Evolutionary conservation across 2,329 filamentous ascomycete species (phyloP).

Genomic region (Pestalotiopsis fici): DNA sequence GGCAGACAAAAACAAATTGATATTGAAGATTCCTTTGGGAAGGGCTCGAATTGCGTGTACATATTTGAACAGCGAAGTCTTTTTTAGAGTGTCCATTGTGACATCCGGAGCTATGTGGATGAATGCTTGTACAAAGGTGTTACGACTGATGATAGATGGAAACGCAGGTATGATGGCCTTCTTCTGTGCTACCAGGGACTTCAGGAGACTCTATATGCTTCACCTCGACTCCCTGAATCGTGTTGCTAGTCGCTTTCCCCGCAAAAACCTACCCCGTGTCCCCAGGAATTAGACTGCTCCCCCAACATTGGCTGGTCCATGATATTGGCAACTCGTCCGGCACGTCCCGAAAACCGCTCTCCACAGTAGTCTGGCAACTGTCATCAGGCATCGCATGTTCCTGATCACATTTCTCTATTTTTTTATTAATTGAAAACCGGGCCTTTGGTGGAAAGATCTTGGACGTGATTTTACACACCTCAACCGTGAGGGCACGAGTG

Average conservation of each 20-base stretch:
- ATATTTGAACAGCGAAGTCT: conserved; percentile 15
- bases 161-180: background rate
- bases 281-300: background rate
- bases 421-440: no score
- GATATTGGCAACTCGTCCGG: background rate
- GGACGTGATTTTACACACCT: no score
- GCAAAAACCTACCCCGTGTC: background rate
- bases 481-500: no score
- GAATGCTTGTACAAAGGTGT: no score
- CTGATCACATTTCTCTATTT: no score
- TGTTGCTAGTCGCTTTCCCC: background rate
- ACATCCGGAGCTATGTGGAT: no score
- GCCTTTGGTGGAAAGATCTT: no score
- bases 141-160: no score
- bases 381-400: no score
- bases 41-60: conserved; percentile 12
- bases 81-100: background rate
- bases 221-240: background rate
- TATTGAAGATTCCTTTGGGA: conserved; percentile 18
- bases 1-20: conserved; percentile 13
- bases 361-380: no score
- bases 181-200: background rate
- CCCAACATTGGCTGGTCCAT: background rate
- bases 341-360: background rate
- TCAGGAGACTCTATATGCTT: background rate